Conservation (phyloP, 2,329 filamentous ascomycete species). For the Lasiodiplodia sp. region DNA sequence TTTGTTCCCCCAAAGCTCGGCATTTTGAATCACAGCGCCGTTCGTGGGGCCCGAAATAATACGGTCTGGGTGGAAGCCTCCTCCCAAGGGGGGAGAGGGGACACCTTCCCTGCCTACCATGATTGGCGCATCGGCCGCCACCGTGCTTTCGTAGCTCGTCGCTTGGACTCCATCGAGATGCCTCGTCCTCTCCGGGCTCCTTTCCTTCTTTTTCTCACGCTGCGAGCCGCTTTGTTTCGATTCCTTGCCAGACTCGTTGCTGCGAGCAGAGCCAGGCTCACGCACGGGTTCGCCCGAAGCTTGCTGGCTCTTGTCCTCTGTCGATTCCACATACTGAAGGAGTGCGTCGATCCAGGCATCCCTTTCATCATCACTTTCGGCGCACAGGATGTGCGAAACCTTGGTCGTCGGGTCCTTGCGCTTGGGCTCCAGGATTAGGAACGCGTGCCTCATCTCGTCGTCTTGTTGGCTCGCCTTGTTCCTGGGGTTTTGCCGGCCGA, state of each 20-base stretch:
- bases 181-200: constrained; percentile 9
- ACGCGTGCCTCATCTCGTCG: constrained; percentile 95
- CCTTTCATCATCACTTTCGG: constrained; percentile 90
- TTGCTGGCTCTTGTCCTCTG: constrained; percentile 55
- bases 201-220: constrained; percentile 26
- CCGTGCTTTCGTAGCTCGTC: constrained; percentile 64
- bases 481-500: constrained; percentile 74
- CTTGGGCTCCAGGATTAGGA: constrained; percentile 93
- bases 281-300: constrained; percentile 46
- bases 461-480: constrained; percentile 72
- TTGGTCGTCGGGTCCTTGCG: constrained; percentile 89
- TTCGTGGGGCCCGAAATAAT: constrained; percentile 85
- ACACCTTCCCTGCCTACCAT: constrained; percentile 49
- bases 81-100: constrained; percentile 42
- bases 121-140: constrained; percentile 65
- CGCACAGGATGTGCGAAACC: constrained; percentile 92
- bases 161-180: constrained; percentile 47
- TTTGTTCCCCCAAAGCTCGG: constrained; percentile 86
- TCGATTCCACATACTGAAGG: constrained; percentile 85
- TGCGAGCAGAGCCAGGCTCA: constrained; percentile 48
- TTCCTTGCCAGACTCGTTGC: constrained; percentile 50
- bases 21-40: constrained; percentile 81
- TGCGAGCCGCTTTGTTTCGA: constrained; percentile 35
- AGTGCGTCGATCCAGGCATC: constrained; percentile 94
- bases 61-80: constrained; percentile 53